Conservation (phyloP, 2,329 filamentous ascomycete genomes). For the Trichothecium sympodiale region DNA sequence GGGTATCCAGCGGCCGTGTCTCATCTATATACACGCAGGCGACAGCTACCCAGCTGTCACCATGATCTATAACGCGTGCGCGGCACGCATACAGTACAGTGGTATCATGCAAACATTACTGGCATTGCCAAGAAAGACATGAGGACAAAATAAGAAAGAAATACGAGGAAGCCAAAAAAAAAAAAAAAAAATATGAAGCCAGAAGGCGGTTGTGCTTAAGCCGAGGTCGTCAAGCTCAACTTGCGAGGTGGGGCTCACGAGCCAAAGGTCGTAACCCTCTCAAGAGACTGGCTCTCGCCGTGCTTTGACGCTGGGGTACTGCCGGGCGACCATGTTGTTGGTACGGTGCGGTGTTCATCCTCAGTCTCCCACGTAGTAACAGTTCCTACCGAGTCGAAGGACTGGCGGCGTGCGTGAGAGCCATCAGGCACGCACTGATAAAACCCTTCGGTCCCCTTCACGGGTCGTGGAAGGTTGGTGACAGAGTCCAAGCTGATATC, state of each 20-base stretch:
- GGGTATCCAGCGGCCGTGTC: no score
- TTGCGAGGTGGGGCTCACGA: slow-evolving; percentile 6
- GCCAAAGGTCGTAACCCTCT: slow-evolving; percentile 20
- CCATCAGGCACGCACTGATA: slow-evolving; percentile 41
- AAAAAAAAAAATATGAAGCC: slow-evolving; percentile 5
- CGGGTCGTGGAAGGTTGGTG: slow-evolving; percentile 42
- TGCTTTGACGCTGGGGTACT: slow-evolving; percentile 28
- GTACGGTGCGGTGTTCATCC: slow-evolving; percentile 30
- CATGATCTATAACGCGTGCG: no score
- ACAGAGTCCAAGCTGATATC: slow-evolving; percentile 36
- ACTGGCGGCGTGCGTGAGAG: slow-evolving; percentile 16
- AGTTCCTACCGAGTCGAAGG: slow-evolving; percentile 32
- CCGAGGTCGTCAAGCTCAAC: slow-evolving; percentile 4
- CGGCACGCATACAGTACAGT: no score
- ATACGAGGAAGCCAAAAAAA: slow-evolving; percentile 1
- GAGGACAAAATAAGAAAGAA: no score
- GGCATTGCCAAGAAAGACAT: no score
- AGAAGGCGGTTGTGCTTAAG: slow-evolving; percentile 10
- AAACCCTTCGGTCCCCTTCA: slow-evolving; percentile 42
- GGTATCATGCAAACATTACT: no score
- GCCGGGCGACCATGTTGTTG: slow-evolving; percentile 38
- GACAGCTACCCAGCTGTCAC: no score
- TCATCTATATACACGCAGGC: no score
- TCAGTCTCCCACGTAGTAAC: slow-evolving; percentile 40
- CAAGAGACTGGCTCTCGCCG: slow-evolving; percentile 25